phyloP scores from a whole-genome alignment of 1,284 basidiomycete genomes.

The Tylopilus sp. region DNA sequence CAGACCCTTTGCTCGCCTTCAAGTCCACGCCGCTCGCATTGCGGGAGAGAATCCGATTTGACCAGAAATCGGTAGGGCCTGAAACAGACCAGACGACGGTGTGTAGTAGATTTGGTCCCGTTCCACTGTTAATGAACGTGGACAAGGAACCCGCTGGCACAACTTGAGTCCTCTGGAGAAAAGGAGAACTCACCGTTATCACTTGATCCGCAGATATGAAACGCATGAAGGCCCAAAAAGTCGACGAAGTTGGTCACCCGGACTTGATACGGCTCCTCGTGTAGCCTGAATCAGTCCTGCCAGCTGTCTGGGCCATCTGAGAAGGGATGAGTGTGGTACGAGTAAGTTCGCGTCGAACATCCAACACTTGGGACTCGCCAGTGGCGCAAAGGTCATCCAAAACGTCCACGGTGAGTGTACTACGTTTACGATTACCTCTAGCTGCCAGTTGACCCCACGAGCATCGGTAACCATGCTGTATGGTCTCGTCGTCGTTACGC shows the following conservation, averaged over 20 bases:
- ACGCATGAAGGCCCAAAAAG: slow-evolving; percentile 1
- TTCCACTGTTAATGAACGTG: slow-evolving; percentile 2
- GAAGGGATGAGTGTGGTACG: background rate
- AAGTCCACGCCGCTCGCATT: background rate
- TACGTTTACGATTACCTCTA: background rate
- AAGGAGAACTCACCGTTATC: slow-evolving; percentile 2
- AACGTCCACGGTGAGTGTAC: background rate
- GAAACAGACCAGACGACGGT: background rate
- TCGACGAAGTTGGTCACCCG: background rate
- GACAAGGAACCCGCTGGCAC: background rate
- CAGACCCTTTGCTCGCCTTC: background rate
- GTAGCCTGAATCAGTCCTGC: slow-evolving; percentile 1
- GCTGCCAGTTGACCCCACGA: background rate
- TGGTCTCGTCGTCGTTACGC: slow-evolving; percentile 19
- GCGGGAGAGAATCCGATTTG: background rate
- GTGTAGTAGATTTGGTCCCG: background rate
- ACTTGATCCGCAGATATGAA: slow-evolving; percentile 23
- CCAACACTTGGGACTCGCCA: background rate
- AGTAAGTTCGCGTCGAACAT: too few relatives aligned
- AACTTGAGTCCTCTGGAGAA: background rate
- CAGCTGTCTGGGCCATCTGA: background rate
- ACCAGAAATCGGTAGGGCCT: background rate
- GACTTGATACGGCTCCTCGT: slow-evolving; percentile 10
- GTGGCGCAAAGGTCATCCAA: background rate
- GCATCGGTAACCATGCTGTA: slow-evolving; percentile 2